Conservation (phyloP, 1,284 basidiomycete genomes). For the Fomitopsis palustris region DNA sequence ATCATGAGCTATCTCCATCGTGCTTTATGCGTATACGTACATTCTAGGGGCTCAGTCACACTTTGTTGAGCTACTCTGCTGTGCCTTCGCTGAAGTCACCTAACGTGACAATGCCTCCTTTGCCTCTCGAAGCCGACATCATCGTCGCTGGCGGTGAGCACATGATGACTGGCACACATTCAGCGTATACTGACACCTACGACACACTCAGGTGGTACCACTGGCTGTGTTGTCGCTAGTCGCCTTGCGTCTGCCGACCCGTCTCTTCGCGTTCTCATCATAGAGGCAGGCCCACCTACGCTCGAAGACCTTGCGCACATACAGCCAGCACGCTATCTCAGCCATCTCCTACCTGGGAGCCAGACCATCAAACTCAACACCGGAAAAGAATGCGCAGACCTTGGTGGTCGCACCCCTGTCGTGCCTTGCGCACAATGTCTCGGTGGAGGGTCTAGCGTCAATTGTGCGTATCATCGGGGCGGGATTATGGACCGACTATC, state of each 20-base stretch:
- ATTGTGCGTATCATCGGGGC: slow-evolving; percentile 36
- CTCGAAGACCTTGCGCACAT: slow-evolving; percentile 39
- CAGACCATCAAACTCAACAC: slow-evolving; percentile 40
- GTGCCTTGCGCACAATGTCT: slow-evolving; percentile 44
- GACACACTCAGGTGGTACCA: slow-evolving; percentile 38
- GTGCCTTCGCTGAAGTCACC: too few relatives aligned
- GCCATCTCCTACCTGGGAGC: slow-evolving; percentile 35
- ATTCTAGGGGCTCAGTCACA: too few relatives aligned
- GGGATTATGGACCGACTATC: neutral
- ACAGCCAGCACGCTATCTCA: slow-evolving; percentile 46
- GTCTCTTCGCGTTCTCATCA: slow-evolving; percentile 36
- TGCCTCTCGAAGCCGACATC: neutral
- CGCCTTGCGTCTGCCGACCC: slow-evolving; percentile 45
- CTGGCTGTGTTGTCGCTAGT: slow-evolving; percentile 43
- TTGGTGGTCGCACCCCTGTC: slow-evolving; percentile 42
- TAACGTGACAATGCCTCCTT: too few relatives aligned
- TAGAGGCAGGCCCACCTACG: slow-evolving; percentile 45
- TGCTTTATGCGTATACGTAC: too few relatives aligned
- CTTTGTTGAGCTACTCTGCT: too few relatives aligned
- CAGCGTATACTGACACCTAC: neutral
- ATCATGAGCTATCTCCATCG: too few relatives aligned
- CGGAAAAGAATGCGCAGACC: slow-evolving; percentile 36
- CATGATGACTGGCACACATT: too few relatives aligned
- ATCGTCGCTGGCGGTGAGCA: neutral
- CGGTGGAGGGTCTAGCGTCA: slow-evolving; percentile 58